Conservation (phyloP, 2,329 filamentous ascomycete species). For the Seiridium unicorne region DNA sequence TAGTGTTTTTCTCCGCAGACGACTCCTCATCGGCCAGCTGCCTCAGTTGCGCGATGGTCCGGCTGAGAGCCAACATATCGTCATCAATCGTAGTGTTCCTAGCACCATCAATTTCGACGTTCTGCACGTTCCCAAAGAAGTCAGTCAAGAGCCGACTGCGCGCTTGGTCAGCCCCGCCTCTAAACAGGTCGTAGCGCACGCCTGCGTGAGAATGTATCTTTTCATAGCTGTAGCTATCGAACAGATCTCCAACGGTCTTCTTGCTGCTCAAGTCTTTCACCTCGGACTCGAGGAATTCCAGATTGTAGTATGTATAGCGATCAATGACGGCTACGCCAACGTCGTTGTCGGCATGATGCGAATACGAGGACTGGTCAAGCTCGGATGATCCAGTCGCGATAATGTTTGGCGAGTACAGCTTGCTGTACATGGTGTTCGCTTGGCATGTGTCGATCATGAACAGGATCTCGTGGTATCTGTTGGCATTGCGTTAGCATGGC, state of each 20-base stretch:
- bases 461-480: constrained; percentile 88
- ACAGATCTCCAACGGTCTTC: constrained; percentile 87
- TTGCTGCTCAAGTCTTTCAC: constrained; percentile 84
- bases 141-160: constrained; percentile 84
- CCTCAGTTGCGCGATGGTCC: constrained; percentile 57
- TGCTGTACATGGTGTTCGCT: constrained; percentile 98
- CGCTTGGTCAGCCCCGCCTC: constrained; percentile 74
- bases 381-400: constrained; percentile 96
- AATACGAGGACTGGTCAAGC: constrained; percentile 94
- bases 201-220: constrained; percentile 95
- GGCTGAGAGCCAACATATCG: constrained; percentile 75
- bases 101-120: constrained; percentile 79
- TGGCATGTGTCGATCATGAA: constrained; percentile 99
- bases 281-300: constrained; percentile 92
- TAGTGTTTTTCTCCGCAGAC: constrained; percentile 24
- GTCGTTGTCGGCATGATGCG: constrained; percentile 96
- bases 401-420: constrained; percentile 97
- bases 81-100: constrained; percentile 62
- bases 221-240: constrained; percentile 91
- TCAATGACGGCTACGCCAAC: constrained; percentile 98
- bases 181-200: constrained; percentile 93
- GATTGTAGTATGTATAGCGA: constrained; percentile 96
- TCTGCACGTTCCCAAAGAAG: constrained; percentile 98
- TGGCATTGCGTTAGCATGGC: background rate
- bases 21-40: constrained; percentile 46